phyloP scores from a whole-genome alignment of 306 rosid genomes.

The Pterocarpus santalinus region DNA sequence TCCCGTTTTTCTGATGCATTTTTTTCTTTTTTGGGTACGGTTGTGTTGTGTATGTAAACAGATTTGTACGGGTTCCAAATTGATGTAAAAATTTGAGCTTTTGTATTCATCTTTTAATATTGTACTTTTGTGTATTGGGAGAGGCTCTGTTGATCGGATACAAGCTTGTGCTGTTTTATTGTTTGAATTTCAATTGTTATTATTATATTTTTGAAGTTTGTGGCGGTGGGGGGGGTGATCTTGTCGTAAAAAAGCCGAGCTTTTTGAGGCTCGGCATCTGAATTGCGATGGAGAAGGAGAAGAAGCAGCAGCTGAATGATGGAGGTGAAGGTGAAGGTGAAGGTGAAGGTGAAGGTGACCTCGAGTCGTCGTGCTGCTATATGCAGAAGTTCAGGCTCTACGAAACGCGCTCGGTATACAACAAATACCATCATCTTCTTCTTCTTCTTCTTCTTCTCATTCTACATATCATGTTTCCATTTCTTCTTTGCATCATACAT shows the following conservation, averaged over 20 bases:
- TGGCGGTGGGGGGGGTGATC: neutral
- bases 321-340: neutral
- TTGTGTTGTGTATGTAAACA: too few relatives aligned
- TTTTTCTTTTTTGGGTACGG: neutral
- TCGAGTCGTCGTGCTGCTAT: neutral
- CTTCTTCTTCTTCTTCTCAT: neutral
- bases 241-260: neutral
- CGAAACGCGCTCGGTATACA: neutral
- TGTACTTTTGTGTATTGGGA: neutral
- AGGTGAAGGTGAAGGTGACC: too few relatives aligned
- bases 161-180: neutral
- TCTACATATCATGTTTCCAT: neutral
- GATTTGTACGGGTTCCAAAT: neutral
- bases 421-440: too few relatives aligned
- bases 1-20: neutral
- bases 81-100: neutral
- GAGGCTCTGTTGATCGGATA: neutral
- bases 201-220: neutral
- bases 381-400: constrained; percentile 10
- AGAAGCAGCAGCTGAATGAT: neutral
- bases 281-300: neutral
- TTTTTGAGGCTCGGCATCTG: neutral
- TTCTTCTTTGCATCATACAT: neutral
- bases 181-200: neutral
- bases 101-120: too few relatives aligned